Base-by-base conservation (phyloP, 805 yeast genomes). In the Komagataella mondaviorum region DNA sequence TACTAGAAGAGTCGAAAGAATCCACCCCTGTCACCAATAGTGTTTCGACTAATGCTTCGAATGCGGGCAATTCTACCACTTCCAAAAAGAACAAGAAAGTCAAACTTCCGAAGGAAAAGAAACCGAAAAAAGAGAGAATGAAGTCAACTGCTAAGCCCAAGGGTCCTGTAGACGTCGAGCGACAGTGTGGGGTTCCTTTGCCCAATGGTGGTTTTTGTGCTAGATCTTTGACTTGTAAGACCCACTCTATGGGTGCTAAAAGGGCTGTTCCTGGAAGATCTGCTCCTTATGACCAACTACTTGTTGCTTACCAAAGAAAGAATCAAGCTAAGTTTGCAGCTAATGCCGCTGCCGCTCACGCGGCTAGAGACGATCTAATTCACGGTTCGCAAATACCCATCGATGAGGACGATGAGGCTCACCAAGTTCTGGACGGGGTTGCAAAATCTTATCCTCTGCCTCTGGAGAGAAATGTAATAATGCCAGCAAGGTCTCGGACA, bases 221-320 rank as follows among this genome's bases (percentile, higher is more conserved):
- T 4, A 76, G 99, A 49, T 89, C 97, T 0, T 72, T 93, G 54
- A 93, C 99, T 0, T 93, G 99, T 74, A 93, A 93, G 63, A 89
- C 97, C 0, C 99, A 93, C 67, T 88, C 98, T 1, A 90, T 93
- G 96, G 97, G 97, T 39, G 96, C 97, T 23, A 93, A 93, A 61
- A 78, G 99, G 59, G 90, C 96, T 0, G 99, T 93, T 18, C 81
- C 80, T 16, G 99, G 99, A 8, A 76, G 99, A 59, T 82, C 95
- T 43, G 90, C 93, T 6, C 89, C 96, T 0, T 93, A 89, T 67
- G 99, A 93, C 64, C 81, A 80, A 24, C 71, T 93, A 51, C 71
- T 93, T 52, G 88, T 90, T 18, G 90, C 88, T 16, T 90, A 91
- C 62, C 99, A 93, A 69, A 82, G 89, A 59, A 80, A 88, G 59